phyloP scores from a whole-genome alignment of 108 stramenopile species.

The Cyclostephanos tholiformis region DNA sequence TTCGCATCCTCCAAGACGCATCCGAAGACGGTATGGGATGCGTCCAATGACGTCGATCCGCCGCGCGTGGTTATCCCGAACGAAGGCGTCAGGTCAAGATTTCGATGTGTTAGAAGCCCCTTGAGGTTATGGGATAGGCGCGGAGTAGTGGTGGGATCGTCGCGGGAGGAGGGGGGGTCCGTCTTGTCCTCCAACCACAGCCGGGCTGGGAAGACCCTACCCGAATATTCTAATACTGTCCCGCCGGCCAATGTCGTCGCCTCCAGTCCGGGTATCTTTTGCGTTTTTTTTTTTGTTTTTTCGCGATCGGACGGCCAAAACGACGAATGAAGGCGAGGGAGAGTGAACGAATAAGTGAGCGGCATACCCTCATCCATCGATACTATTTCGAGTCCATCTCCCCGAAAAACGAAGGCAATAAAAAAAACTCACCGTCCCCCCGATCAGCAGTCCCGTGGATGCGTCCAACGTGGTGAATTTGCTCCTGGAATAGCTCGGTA shows the following conservation, averaged over 20 bases:
- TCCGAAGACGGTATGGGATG: conserved; percentile 81
- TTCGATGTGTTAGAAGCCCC: conserved; percentile 78
- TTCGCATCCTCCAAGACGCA: conserved; percentile 59
- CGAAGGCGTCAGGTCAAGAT: conserved; percentile 65
- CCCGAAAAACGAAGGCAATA: neutral
- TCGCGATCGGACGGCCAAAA: neutral
- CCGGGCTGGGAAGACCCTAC: conserved; percentile 63
- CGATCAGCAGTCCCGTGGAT: conserved; percentile 68
- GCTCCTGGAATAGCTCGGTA: conserved; percentile 67
- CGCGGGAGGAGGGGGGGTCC: neutral
- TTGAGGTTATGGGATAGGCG: conserved; percentile 56
- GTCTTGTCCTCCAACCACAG: conserved; percentile 73
- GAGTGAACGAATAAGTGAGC: neutral
- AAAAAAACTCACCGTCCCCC: conserved; percentile 43
- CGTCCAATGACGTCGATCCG: conserved; percentile 54
- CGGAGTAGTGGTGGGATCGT: neutral
- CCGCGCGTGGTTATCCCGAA: conserved; percentile 83
- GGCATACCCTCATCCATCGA: neutral
- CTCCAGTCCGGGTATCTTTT: conserved; percentile 66
- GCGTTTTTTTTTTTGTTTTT: neutral
- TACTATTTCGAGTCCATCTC: neutral
- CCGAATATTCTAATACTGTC: conserved; percentile 67
- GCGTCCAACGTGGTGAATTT: conserved; percentile 65
- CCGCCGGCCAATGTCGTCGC: conserved; percentile 63
- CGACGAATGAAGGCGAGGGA: too few relatives aligned